A percentile compares a stretch with the other conserved stretches of the same genome.
Conservation (phyloP, 177 flowering plant species). For the Vitis hybrid region DNA sequence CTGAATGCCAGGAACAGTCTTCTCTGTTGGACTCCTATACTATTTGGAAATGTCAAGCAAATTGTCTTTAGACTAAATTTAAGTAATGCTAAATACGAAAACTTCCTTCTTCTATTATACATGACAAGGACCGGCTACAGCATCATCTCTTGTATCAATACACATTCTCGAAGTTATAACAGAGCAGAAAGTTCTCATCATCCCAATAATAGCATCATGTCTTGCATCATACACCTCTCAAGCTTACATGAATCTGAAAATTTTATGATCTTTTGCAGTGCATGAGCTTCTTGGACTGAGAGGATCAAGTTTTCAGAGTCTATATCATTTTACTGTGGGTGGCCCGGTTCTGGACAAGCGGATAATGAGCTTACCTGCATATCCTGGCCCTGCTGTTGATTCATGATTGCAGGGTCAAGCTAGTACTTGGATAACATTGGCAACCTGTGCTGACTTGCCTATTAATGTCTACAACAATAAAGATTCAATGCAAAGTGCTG, state of each 20-base stretch:
- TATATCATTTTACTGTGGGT: conserved; percentile 95
- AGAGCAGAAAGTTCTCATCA: not conserved
- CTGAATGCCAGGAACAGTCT: too few relatives aligned
- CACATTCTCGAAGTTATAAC: too few relatives aligned
- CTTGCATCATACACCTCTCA: not conserved
- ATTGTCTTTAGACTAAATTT: too few relatives aligned
- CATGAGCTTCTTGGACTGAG: conserved; percentile 77
- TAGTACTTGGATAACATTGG: not conserved
- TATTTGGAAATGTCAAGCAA: too few relatives aligned
- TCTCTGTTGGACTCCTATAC: too few relatives aligned
- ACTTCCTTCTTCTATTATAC: too few relatives aligned
- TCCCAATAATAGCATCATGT: not conserved
- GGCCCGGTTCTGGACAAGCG: conserved; percentile 79
- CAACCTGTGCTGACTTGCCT: not conserved
- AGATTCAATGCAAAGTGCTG: not conserved
- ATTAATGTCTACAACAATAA: not conserved
- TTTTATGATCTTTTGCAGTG: conserved; percentile 45
- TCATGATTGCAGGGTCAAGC: conserved; percentile 25
- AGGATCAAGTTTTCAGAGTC: conserved; percentile 76
- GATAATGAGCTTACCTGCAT: conserved; percentile 95
- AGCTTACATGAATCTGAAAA: not conserved
- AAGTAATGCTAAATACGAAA: too few relatives aligned
- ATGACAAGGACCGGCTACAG: too few relatives aligned
- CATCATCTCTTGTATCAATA: too few relatives aligned
- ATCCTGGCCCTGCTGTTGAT: conserved; percentile 83